Percentiles rank a stretch among this genome's conserved stretches.
These are phyloP conservation scores for Sindora glabra DNA, from an alignment of 306 rosid species.

Conservation along the genomic window DNA sequence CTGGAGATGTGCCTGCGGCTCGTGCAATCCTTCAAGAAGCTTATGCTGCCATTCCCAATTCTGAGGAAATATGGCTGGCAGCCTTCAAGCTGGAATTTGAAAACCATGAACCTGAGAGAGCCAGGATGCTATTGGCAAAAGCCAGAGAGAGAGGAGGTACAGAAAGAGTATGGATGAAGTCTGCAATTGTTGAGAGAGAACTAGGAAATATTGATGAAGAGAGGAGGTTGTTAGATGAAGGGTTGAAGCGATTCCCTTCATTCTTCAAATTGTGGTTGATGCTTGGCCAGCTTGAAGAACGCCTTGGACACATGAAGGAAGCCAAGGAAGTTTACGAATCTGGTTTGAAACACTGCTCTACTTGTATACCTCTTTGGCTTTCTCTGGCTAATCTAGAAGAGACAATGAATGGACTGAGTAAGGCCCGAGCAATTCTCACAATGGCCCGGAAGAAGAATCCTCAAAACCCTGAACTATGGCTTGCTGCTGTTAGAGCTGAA, in stretches of 20 bases:
- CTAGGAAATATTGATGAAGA: conserved; percentile 68
- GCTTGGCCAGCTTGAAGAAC: conserved; percentile 91
- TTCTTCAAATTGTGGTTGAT: conserved; percentile 86
- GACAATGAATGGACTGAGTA: conserved; percentile 73
- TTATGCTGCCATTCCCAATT: conserved; percentile 85
- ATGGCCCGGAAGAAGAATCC: conserved; percentile 87
- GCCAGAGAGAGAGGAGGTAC: conserved; percentile 93
- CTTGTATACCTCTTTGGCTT: conserved; percentile 67
- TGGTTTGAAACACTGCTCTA: conserved; percentile 69
- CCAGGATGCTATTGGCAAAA: conserved; percentile 84
- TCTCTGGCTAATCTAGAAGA: conserved; percentile 87
- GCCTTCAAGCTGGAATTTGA: conserved; percentile 91
- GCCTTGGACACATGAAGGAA: conserved; percentile 52
- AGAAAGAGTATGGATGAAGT: conserved; percentile 92
- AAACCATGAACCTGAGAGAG: conserved; percentile 91
- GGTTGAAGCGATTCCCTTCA: conserved; percentile 65
- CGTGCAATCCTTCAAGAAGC: conserved; percentile 90
- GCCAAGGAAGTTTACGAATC: conserved; percentile 74
- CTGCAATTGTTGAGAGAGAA: conserved; percentile 90
- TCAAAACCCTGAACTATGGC: conserved; percentile 87
- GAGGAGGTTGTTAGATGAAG: conserved; percentile 69
- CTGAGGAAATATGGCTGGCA: conserved; percentile 95
- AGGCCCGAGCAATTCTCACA: conserved; percentile 86
- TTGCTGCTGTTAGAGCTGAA: conserved; percentile 85
- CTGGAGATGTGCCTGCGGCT: conserved; percentile 86